These are phyloP conservation scores for Mucuna pruriens DNA, from an alignment of 306 rosid genomes.

Conservation along the genomic window DNA sequence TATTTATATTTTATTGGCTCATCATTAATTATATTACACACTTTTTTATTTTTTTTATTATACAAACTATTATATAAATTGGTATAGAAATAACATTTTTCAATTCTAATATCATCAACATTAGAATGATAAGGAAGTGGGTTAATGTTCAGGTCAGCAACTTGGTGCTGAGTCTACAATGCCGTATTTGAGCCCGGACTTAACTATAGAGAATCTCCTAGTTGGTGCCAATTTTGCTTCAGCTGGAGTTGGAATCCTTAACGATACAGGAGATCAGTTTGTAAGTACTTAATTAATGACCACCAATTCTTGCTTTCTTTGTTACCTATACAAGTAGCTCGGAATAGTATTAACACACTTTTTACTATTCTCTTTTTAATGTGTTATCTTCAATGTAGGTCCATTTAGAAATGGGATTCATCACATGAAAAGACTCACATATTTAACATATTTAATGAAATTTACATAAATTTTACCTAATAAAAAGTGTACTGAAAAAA, in stretches of 20 bases:
- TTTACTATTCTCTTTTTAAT: too few species aligned
- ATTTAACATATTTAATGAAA: too few species aligned
- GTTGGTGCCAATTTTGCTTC: conserved; percentile 82
- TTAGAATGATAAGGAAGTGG: background rate
- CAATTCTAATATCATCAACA: too few species aligned
- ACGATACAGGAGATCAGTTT: conserved; percentile 78
- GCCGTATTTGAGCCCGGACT: conserved; percentile 69
- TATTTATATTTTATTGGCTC: too few species aligned
- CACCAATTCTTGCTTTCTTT: background rate
- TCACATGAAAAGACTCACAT: too few species aligned
- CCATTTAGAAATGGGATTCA: too few species aligned
- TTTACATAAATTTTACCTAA: background rate
- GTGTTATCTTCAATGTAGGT: too few species aligned
- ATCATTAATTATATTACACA: too few species aligned
- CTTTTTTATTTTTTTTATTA: too few species aligned
- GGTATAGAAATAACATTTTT: too few species aligned
- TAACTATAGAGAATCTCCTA: conserved; percentile 55
- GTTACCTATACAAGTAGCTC: background rate
- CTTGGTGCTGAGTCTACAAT: conserved; percentile 54
- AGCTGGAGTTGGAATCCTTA: conserved; percentile 78
- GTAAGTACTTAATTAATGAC: conserved; percentile 45
- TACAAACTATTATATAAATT: too few species aligned
- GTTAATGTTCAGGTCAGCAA: conserved; percentile 51
- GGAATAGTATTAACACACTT: background rate
- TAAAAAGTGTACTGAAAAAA: background rate